These are phyloP conservation scores for Populus davidiana DNA, from an alignment of 345 rosid species.

Conservation along the genomic window DNA sequence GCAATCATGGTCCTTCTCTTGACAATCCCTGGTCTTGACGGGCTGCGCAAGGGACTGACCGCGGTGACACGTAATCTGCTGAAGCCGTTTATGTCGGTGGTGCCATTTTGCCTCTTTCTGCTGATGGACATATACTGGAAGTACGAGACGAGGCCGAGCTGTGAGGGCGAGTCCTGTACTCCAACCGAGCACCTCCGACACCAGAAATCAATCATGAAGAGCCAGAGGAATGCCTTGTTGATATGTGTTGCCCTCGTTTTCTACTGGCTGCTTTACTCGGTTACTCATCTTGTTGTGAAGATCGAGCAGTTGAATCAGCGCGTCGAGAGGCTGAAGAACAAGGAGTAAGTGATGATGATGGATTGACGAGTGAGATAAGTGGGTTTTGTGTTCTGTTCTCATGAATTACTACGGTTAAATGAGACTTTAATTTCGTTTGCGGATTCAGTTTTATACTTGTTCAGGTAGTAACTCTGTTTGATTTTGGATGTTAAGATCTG, in stretches of 20 bases:
- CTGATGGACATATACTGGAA: conserved; percentile 38
- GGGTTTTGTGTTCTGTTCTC: conserved; percentile 6
- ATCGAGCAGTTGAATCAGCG: conserved; percentile 35
- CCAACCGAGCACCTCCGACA: conserved; percentile 32
- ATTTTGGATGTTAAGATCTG: not conserved
- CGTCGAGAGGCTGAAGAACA: conserved; percentile 35
- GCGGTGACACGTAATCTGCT: conserved; percentile 36
- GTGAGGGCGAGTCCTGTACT: conserved; percentile 23
- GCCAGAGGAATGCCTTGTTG: conserved; percentile 37
- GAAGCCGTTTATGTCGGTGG: conserved; percentile 34
- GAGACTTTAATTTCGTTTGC: not conserved
- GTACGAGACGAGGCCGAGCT: conserved; percentile 31
- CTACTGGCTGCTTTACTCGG: conserved; percentile 33
- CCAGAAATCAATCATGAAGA: conserved; percentile 37
- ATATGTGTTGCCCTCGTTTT: conserved; percentile 28
- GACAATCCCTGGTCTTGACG: conserved; percentile 34
- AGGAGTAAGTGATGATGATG: conserved; percentile 13
- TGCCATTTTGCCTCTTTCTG: conserved; percentile 32
- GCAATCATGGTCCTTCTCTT: conserved; percentile 38
- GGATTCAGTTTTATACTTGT: not conserved
- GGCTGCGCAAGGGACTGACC: conserved; percentile 24
- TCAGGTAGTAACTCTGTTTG: not conserved
- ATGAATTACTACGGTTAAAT: not conserved
- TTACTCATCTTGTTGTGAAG: conserved; percentile 28
- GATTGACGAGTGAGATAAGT: conserved; percentile 2